Evolutionary conservation across 2,329 filamentous ascomycete species (phyloP), one percentile per base, ranked within the genome.

Genomic region (Trichophaea hybrida): DNA sequence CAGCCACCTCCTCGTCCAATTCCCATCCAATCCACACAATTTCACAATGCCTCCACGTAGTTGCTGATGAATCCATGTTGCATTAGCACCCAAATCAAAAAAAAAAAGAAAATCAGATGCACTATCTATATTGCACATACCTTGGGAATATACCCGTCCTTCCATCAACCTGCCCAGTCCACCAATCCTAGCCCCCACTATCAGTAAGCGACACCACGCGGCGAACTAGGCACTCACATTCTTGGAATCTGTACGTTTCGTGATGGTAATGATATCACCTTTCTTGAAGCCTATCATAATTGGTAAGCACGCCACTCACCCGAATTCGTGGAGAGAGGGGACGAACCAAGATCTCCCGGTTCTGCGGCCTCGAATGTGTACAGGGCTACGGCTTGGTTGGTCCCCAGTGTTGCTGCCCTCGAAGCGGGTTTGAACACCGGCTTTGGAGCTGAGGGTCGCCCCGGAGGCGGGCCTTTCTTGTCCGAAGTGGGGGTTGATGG

Each of bases 71-170:
- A 24, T 24, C 24, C 7, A 46, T 37, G 37, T 49, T 17, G 34
- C 53, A 37, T 60, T 51, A 64, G 54, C 44, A 49, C 10, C 24
- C 57, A 43, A 58, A 58, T 40, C 40, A 48, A 34, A 43, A 8
- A 40, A 33, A 48, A 50, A 55, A 57, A 51, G 37, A 54, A 57
- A 44, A 7, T 8, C 35, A 57, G 31, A 34, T 32, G 32, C 44
- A 31, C 15, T 12, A 8, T 43, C 15, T 31, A 31, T 13, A 13
- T 15, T 57, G 6, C 24, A 69, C 75, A 65, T 74, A 81, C 79
- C 87, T 93, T 0, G 93, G 93, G 74, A 98, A 98, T 66, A 96
- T 94, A 40, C 93, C 93, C 58, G 90, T 86, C 67, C 83, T 80
- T 65, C 82, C 80, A 34, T 90, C 90, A 69, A 96, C 83, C 73